These are phyloP conservation scores for Cyberlindnera maritima DNA, from an alignment of 805 yeast species.

Conservation along the genomic window DNA sequence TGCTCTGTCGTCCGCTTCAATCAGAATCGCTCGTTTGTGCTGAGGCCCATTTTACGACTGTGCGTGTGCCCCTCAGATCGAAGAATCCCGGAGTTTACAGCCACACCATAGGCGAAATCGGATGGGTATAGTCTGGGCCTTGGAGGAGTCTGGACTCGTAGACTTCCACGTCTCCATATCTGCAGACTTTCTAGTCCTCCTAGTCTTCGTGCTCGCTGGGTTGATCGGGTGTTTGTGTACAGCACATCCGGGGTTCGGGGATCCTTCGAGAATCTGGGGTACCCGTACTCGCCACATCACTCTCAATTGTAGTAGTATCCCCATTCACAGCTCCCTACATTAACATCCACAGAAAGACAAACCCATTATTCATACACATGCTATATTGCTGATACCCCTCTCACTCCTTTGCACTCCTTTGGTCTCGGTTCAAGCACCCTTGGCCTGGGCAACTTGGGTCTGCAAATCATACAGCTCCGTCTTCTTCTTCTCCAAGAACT, in stretches of 20 bases:
- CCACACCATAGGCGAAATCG: background rate
- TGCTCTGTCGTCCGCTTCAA: constrained; percentile 11
- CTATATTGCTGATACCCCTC: background rate
- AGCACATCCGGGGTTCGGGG: too few species aligned
- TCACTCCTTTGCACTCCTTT: background rate
- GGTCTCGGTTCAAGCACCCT: constrained; percentile 1
- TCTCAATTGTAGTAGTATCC: too few species aligned
- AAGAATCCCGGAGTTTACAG: constrained; percentile 9
- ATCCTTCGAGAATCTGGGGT: background rate
- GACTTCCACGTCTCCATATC: too few species aligned
- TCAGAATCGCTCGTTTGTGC: constrained; percentile 3
- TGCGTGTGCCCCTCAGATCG: background rate
- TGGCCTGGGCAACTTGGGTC: constrained; percentile 35
- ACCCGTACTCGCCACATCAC: too few species aligned
- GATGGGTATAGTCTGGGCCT: too few species aligned
- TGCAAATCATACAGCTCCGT: constrained; percentile 53
- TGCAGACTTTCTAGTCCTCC: background rate
- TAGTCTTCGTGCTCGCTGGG: background rate
- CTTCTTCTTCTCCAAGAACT: constrained; percentile 60
- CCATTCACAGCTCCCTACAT: too few species aligned
- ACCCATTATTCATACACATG: background rate
- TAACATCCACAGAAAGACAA: too few species aligned
- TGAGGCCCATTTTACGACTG: background rate
- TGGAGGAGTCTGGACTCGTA: background rate
- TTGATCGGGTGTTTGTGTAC: background rate